phyloP scores from a whole-genome alignment of 2,329 filamentous ascomycete species.

The Apiospora kogelbergensis region DNA sequence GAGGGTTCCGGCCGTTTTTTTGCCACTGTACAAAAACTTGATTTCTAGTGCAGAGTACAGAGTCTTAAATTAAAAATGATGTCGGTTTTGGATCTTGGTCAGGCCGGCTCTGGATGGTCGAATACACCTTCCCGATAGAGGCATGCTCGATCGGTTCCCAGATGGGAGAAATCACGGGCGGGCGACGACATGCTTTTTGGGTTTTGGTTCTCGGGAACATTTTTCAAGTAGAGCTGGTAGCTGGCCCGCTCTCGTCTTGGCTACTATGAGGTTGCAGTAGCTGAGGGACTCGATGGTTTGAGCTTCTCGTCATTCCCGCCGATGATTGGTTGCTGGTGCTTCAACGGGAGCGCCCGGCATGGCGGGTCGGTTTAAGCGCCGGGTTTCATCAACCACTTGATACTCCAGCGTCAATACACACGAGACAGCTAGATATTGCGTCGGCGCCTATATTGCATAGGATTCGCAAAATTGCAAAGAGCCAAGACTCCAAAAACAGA shows the following conservation, averaged over 20 bases:
- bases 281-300: conserved; percentile 1
- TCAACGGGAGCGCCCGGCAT: conserved; percentile 4
- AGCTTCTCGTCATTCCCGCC: background rate
- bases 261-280: background rate
- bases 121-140: background rate
- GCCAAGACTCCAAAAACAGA: background rate
- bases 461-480: background rate
- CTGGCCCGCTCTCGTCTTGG: background rate
- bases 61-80: conserved; percentile 2
- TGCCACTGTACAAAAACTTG: conserved; percentile 12
- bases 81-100: background rate
- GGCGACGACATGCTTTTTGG: background rate
- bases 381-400: conserved; percentile 10
- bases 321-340: conserved; percentile 7
- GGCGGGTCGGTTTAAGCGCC: conserved; percentile 5
- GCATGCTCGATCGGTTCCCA: background rate
- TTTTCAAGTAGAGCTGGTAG: background rate
- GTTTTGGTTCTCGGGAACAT: background rate
- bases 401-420: background rate
- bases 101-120: background rate
- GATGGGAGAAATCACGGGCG: background rate
- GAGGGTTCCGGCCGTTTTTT: conserved; percentile 8
- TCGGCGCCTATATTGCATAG: background rate
- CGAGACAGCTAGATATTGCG: background rate
- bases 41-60: background rate